These are phyloP conservation scores for Aspergillus avenaceus DNA, from an alignment of 495 filamentous ascomycete species.

Conservation along the genomic window DNA sequence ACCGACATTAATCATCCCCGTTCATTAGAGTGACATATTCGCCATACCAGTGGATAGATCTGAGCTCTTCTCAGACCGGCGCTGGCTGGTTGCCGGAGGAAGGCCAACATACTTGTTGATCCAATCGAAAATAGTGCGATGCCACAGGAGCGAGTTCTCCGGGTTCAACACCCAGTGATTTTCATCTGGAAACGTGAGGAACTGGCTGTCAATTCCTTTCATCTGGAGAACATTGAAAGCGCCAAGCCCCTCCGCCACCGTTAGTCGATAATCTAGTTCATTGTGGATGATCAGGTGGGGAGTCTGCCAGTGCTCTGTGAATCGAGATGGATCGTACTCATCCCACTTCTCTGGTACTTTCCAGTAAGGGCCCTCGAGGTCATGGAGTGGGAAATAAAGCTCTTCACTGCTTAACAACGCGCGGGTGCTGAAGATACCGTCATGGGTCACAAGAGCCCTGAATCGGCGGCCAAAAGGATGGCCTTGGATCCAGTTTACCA, in stretches of 20 bases:
- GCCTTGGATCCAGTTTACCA: constrained; percentile 66
- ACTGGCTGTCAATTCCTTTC: constrained; percentile 43
- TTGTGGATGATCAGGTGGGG: constrained; percentile 88
- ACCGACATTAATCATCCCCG: no score
- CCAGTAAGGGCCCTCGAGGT: constrained; percentile 76
- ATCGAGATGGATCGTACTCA: constrained; percentile 74
- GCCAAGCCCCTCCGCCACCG: constrained; percentile 76
- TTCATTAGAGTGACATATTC: background rate
- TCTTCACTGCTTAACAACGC: constrained; percentile 76
- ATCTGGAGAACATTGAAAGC: constrained; percentile 87
- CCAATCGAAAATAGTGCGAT: constrained; percentile 81
- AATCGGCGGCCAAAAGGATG: constrained; percentile 63
- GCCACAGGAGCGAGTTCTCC: constrained; percentile 89
- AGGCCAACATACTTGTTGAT: constrained; percentile 78
- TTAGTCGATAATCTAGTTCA: constrained; percentile 85
- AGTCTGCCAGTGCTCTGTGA: constrained; percentile 72
- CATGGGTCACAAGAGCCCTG: constrained; percentile 87
- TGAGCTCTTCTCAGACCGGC: background rate
- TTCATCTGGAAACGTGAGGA: constrained; percentile 80
- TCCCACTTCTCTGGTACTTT: constrained; percentile 68
- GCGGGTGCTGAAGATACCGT: constrained; percentile 79
- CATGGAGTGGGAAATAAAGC: constrained; percentile 83
- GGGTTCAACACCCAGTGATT: constrained; percentile 88
- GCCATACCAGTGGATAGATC: constrained; percentile 1
- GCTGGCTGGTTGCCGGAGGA: constrained; percentile 20